A percentile compares a stretch with the other conserved stretches of the same genome.
Conservation (phyloP, 306 rosid species). For the Fragaria nilgerrensis region DNA sequence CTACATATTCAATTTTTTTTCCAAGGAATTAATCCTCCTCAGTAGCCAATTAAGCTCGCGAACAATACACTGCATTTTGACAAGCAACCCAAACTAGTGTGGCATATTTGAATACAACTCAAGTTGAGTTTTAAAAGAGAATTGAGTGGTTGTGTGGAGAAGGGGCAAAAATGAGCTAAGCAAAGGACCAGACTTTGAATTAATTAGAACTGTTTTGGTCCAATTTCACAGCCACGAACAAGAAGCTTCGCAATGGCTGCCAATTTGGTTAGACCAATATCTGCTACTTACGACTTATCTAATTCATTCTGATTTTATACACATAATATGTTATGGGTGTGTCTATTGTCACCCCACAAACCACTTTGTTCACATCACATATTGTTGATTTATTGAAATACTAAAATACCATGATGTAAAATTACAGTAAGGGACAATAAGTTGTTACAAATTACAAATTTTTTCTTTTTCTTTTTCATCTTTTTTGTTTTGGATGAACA, state of each 20-base stretch:
- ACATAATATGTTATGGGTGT: too few species aligned
- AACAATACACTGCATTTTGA: too few species aligned
- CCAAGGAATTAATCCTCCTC: not conserved
- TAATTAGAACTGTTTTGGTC: conserved; percentile 38
- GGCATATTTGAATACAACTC: not conserved
- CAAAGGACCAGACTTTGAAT: not conserved
- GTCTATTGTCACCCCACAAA: too few species aligned
- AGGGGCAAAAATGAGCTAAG: not conserved
- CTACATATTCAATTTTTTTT: not conserved
- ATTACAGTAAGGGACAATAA: too few species aligned
- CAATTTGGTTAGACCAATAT: conserved; percentile 33
- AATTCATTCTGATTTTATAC: not conserved
- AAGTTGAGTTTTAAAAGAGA: not conserved
- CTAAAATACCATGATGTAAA: too few species aligned
- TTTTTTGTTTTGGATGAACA: too few species aligned
- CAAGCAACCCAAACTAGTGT: not conserved
- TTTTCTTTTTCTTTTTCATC: too few species aligned
- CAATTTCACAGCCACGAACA: conserved; percentile 33
- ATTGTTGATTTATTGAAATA: too few species aligned
- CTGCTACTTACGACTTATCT: conserved; percentile 27
- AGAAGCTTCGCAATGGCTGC: conserved; percentile 21
- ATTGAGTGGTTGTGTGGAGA: not conserved
- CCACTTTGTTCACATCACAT: too few species aligned
- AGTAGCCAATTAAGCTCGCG: not conserved
- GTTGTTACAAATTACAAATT: too few species aligned